phyloP scores from a whole-genome alignment of 345 rosid genomes.

The Aurinia saxatilis region DNA sequence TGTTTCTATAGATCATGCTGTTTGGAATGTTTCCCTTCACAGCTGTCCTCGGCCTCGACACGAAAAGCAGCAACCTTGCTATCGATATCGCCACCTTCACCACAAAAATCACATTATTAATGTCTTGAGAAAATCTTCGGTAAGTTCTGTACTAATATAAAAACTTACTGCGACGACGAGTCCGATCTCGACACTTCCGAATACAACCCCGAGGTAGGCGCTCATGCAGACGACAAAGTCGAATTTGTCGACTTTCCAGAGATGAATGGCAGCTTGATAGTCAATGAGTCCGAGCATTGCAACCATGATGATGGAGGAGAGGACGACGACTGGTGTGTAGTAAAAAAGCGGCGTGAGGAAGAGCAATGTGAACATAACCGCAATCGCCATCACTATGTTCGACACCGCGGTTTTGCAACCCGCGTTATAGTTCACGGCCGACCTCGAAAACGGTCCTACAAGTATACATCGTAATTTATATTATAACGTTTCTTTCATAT shows the following conservation, averaged over 20 bases:
- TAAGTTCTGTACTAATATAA: too few species aligned
- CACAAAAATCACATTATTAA: neutral
- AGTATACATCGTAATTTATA: neutral
- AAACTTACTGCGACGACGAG: slow-evolving; percentile 55
- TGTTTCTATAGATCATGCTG: slow-evolving; percentile 62
- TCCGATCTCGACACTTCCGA: slow-evolving; percentile 80
- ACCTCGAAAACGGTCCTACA: slow-evolving; percentile 84
- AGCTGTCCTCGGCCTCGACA: slow-evolving; percentile 75
- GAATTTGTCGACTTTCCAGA: slow-evolving; percentile 78
- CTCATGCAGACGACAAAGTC: slow-evolving; percentile 76
- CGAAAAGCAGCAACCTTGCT: slow-evolving; percentile 55
- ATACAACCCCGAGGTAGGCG: slow-evolving; percentile 79
- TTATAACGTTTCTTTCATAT: neutral
- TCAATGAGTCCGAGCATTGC: slow-evolving; percentile 97
- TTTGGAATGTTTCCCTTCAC: slow-evolving; percentile 79
- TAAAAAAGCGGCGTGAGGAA: slow-evolving; percentile 80
- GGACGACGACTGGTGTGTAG: slow-evolving; percentile 91
- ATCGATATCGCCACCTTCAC: slow-evolving; percentile 64
- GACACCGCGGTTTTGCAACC: slow-evolving; percentile 88
- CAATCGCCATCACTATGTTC: slow-evolving; percentile 86
- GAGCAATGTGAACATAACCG: slow-evolving; percentile 74
- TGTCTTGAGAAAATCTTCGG: neutral
- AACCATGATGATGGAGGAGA: slow-evolving; percentile 63
- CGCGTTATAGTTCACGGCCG: slow-evolving; percentile 91
- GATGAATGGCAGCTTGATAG: slow-evolving; percentile 73